Percentiles rank a stretch among this genome's conserved stretches.
Conservation (phyloP, 2,329 filamentous ascomycete genomes). For the Penicillium sp. region DNA sequence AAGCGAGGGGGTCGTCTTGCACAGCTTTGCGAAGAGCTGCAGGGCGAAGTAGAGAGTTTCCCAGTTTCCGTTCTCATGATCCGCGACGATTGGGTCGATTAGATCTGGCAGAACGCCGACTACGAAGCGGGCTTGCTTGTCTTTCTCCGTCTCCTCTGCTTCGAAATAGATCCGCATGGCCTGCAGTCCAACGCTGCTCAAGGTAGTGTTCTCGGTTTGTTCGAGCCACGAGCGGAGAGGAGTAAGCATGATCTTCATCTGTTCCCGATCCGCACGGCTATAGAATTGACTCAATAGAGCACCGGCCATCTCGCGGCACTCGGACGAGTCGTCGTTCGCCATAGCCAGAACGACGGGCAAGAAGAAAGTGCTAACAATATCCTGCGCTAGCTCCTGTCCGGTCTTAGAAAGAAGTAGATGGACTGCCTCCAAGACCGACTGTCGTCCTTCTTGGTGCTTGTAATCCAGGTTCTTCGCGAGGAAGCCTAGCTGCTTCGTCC, state of each 20-base stretch:
- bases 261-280: slow-evolving; percentile 73
- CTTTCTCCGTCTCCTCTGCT: slow-evolving; percentile 64
- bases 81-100: slow-evolving; percentile 55
- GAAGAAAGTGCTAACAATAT: slow-evolving; percentile 81
- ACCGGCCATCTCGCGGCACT: slow-evolving; percentile 81
- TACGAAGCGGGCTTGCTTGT: slow-evolving; percentile 70
- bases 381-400: slow-evolving; percentile 78
- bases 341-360: slow-evolving; percentile 83
- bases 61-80: slow-evolving; percentile 59
- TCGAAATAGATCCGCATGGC: slow-evolving; percentile 85
- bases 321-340: slow-evolving; percentile 83
- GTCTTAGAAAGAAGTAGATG: slow-evolving; percentile 86
- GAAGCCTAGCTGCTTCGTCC: slow-evolving; percentile 87
- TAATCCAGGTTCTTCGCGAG: slow-evolving; percentile 90
- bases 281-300: slow-evolving; percentile 82
- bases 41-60: slow-evolving; percentile 77
- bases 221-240: slow-evolving; percentile 77
- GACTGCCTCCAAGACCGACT: slow-evolving; percentile 91
- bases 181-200: slow-evolving; percentile 76
- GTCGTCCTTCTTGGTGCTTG: slow-evolving; percentile 80
- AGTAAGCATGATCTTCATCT: slow-evolving; percentile 69
- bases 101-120: slow-evolving; percentile 58
- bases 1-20: slow-evolving; percentile 66
- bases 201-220: slow-evolving; percentile 71
- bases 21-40: slow-evolving; percentile 69